Base-by-base conservation (phyloP, 352 stramenopile species). In the Phytophthora hybrid region DNA sequence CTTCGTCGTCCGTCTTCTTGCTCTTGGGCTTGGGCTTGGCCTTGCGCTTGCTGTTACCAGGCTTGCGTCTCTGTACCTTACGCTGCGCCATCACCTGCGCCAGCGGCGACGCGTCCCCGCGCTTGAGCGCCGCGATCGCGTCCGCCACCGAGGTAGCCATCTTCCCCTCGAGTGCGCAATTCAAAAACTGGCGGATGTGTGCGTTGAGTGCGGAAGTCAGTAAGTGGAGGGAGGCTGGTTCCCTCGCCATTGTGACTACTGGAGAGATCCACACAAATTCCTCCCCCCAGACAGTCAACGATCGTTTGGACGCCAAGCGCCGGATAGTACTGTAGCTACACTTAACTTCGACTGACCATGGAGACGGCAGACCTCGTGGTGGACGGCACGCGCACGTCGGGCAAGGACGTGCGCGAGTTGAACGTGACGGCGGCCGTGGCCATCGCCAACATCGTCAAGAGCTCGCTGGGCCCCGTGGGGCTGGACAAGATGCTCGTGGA, bases 361-460 rank as follows among this genome's bases (percentile, higher is more conserved):
- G 82, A 90, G 72, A 93, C 85, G 54, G 80, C 87, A 51, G 90
- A 97, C 76, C 80, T 95, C n/a, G 89, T 97, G 53, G 90, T 98
- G 61, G 90, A 98, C 77, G 93, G 93, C 68, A 95, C 90, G 78
- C 88, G 93, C 67, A 97, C 93, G 75, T 95, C 93, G 55, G 94
- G 94, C 75, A 94, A 98, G 77, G 95, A 98, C 70, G 93, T 98
- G 72, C 91, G 95, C 47, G 95, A 97, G 68, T 91, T 97, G 84
- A 98, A 98, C 71, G 97, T 99, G 54, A 99, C 97, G 60, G 98
- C 98, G 29, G 97, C 97, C 3, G 89, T 99, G 74, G 98, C 98
- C 39, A 99, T 99, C 59, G 98, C 98, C 58, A 99, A 99, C 88
- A 99, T 99, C 81, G 98, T 99, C 70, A 99, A 99, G 88, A 98